A percentile compares a stretch with the other conserved stretches of the same genome.
Conservation (phyloP, 345 rosid genomes). For the Hibiscus syriacus region DNA sequence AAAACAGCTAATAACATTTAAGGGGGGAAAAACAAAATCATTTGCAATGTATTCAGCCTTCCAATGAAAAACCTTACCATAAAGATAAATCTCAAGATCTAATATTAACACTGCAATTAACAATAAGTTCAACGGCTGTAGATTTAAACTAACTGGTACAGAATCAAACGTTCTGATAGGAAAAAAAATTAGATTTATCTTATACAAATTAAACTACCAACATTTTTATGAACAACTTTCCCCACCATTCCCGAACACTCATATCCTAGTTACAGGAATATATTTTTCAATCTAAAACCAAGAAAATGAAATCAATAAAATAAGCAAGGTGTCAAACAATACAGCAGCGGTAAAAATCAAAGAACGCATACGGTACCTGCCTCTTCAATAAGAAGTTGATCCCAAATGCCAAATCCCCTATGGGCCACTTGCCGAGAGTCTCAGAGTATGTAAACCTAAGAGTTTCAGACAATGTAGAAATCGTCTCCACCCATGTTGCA, state of each 20-base stretch:
- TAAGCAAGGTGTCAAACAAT: neutral
- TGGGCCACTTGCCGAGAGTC: constrained; percentile 97
- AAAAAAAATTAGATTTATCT: neutral
- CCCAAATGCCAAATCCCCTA: constrained; percentile 94
- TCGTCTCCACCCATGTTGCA: constrained; percentile 90
- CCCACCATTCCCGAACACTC: neutral
- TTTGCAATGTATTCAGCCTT: too few species aligned
- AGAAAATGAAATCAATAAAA: too few species aligned
- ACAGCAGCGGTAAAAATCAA: neutral
- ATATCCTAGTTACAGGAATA: too few species aligned
- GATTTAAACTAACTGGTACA: neutral
- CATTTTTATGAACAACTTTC: neutral
- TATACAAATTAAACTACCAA: neutral
- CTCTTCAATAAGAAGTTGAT: constrained; percentile 87
- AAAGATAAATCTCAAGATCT: neutral
- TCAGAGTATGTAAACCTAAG: constrained; percentile 93
- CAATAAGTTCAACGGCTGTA: neutral
- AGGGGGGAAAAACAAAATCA: neutral
- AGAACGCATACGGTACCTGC: constrained; percentile 50
- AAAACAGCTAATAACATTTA: neutral
- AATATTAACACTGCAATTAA: neutral
- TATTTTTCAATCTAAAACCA: neutral
- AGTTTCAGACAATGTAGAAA: constrained; percentile 88
- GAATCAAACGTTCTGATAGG: neutral
- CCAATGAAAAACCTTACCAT: neutral